These are phyloP conservation scores for Zea mays DNA, from an alignment of 176 grass and related monocot species.

Conservation along the genomic window DNA sequence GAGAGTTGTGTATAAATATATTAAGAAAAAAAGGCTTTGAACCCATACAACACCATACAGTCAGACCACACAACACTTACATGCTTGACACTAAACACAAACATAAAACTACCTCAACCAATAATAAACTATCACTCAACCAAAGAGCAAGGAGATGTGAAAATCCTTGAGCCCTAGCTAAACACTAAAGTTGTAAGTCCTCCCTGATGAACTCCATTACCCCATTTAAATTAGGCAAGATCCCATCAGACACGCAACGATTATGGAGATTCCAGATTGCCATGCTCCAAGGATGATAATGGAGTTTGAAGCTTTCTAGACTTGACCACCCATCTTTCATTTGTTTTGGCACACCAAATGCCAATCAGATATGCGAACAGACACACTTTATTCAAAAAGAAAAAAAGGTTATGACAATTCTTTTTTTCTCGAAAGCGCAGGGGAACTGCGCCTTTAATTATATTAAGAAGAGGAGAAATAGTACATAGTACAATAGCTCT, in stretches of 20 bases:
- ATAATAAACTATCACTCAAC: background rate
- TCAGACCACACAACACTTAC: background rate
- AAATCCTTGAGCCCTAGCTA: background rate
- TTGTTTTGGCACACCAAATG: constrained; percentile 1
- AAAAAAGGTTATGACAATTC: background rate
- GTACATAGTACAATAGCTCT: too few relatives aligned
- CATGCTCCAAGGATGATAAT: background rate
- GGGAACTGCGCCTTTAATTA: too few relatives aligned
- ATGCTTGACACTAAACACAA: background rate
- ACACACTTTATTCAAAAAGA: background rate
- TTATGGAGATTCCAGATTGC: background rate
- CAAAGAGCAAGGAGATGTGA: background rate
- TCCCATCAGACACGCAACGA: background rate
- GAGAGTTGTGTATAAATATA: background rate
- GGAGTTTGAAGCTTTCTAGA: background rate
- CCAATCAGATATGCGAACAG: background rate
- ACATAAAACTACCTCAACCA: background rate
- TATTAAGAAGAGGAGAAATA: too few relatives aligned
- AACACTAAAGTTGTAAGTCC: background rate
- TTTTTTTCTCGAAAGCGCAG: too few relatives aligned
- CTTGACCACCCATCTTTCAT: background rate
- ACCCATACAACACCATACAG: background rate
- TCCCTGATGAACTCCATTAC: background rate
- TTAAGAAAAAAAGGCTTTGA: background rate
- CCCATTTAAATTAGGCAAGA: background rate